phyloP scores from a whole-genome alignment of 192 early-diverging fungal species.

The Gaertneriomyces semiglobifer region DNA sequence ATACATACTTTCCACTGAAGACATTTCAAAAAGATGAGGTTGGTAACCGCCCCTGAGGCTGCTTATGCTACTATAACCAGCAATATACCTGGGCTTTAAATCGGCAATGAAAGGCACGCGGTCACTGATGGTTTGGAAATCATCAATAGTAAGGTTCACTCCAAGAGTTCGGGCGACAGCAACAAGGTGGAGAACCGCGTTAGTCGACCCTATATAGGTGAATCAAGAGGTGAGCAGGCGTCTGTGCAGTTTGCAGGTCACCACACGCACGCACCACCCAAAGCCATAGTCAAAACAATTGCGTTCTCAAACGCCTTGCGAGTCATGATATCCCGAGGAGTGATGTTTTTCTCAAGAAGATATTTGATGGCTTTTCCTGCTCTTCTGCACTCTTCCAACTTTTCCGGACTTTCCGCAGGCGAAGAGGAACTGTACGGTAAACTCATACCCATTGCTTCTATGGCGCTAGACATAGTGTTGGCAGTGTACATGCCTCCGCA shows the following conservation, averaged over 20 bases:
- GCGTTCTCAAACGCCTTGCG: slow-evolving; percentile 93
- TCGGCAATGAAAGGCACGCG: slow-evolving; percentile 93
- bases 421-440: slow-evolving; percentile 94
- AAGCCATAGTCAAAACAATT: slow-evolving; percentile 85
- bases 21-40: background rate
- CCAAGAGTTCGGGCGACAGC: slow-evolving; percentile 82
- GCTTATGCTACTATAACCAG: background rate
- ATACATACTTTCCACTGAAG: slow-evolving; percentile 89
- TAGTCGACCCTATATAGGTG: slow-evolving; percentile 71
- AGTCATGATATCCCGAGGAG: slow-evolving; percentile 96
- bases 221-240: background rate
- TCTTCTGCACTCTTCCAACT: slow-evolving; percentile 80
- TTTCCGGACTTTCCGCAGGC: slow-evolving; percentile 86
- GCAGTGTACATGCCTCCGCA: slow-evolving; percentile 99
- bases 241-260: background rate
- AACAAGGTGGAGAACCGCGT: slow-evolving; percentile 93
- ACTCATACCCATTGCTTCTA: slow-evolving; percentile 96
- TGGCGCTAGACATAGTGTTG: slow-evolving; percentile 95
- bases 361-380: slow-evolving; percentile 85
- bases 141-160: slow-evolving; percentile 82
- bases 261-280: slow-evolving; percentile 62
- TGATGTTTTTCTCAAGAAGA: slow-evolving; percentile 88
- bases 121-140: slow-evolving; percentile 92
- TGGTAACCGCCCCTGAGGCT: background rate
- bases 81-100: slow-evolving; percentile 78